Conservation (phyloP, 352 stramenopile species). For the Hyaloperonospora arabidopsidis region DNA sequence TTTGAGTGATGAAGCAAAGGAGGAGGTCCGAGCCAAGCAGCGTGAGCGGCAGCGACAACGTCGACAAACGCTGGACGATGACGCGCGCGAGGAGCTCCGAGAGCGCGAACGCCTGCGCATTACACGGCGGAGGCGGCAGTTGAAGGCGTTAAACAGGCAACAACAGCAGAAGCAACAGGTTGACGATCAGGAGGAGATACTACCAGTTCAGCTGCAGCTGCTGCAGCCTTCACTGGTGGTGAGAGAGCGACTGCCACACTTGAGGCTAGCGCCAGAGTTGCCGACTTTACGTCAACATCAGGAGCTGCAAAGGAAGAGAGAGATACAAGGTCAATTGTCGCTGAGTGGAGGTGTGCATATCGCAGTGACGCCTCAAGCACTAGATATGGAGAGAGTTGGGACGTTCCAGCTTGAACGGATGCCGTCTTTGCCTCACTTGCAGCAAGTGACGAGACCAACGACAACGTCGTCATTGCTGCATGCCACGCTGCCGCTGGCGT, state of each 20-base stretch:
- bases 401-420: constrained; percentile 29
- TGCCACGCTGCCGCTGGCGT: constrained; percentile 19
- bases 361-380: constrained; percentile 24
- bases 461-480: constrained; percentile 41
- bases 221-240: constrained; percentile 3
- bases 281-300: constrained; percentile 21
- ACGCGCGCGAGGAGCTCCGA: constrained; percentile 33
- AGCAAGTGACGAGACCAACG: constrained; percentile 43
- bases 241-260: constrained; percentile 11
- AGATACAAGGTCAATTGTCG: constrained; percentile 17
- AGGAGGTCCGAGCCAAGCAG: constrained; percentile 38
- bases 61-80: constrained; percentile 36
- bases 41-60: constrained; percentile 34
- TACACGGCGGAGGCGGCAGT: constrained; percentile 24
- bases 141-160: constrained; percentile 9
- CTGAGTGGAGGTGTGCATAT: constrained; percentile 31
- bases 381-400: constrained; percentile 15
- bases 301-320: constrained; percentile 21
- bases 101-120: constrained; percentile 43
- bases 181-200: background rate
- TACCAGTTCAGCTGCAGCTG: constrained; percentile 1
- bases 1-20: constrained; percentile 34
- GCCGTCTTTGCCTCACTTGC: constrained; percentile 42
- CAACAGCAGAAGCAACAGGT: constrained; percentile 8
- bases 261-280: constrained; percentile 21